Conservation (phyloP, 148 eudicot genomes). For the Rhododendron kiyosumense region DNA sequence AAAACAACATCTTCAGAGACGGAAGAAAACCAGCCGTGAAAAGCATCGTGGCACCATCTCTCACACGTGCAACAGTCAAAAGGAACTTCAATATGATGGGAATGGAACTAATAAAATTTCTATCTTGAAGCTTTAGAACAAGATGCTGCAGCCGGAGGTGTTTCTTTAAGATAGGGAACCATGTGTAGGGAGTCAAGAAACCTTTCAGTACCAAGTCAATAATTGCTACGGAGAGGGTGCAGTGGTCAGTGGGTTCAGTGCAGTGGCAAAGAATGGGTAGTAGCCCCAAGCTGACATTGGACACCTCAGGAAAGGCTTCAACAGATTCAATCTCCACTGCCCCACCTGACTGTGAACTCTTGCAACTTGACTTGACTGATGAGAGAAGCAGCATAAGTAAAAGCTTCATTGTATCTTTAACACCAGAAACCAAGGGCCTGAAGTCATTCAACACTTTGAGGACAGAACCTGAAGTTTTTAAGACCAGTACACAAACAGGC, state of each 20-base stretch:
- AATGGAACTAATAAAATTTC: slow-evolving; percentile 22
- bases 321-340: slow-evolving; percentile 27
- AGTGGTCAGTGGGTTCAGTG: slow-evolving; percentile 49
- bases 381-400: slow-evolving; percentile 49
- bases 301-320: slow-evolving; percentile 41
- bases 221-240: slow-evolving; percentile 52
- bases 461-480: slow-evolving; percentile 55
- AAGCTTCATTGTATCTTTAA: slow-evolving; percentile 39
- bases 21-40: slow-evolving; percentile 62
- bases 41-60: slow-evolving; percentile 83
- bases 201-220: slow-evolving; percentile 60
- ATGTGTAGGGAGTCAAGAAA: slow-evolving; percentile 52
- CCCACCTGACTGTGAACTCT: slow-evolving; percentile 21
- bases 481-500: slow-evolving; percentile 35
- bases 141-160: slow-evolving; percentile 64
- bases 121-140: slow-evolving; percentile 61
- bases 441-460: slow-evolving; percentile 59
- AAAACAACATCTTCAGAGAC: slow-evolving; percentile 47
- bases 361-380: slow-evolving; percentile 34
- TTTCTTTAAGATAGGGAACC: slow-evolving; percentile 80
- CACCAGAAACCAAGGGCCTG: slow-evolving; percentile 33
- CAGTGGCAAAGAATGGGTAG: slow-evolving; percentile 77
- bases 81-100: slow-evolving; percentile 68
- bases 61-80: slow-evolving; percentile 68
- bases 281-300: slow-evolving; percentile 57